phyloP scores from a whole-genome alignment of 2,329 filamentous ascomycete species.

The Diaporthe sp. region DNA sequence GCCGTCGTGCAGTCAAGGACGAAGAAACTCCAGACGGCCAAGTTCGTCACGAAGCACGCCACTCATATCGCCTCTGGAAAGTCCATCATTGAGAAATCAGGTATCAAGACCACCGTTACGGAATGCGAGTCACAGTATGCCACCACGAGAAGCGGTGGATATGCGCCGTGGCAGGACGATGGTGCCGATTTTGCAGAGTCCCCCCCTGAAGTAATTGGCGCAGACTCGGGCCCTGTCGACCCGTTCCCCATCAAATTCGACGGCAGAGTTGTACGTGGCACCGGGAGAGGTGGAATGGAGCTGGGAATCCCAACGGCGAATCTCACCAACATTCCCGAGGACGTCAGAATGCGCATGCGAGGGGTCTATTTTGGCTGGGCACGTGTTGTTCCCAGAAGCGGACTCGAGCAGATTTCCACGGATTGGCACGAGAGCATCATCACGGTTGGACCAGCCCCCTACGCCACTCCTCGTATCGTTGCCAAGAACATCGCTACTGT shows the following conservation, averaged over 20 bases:
- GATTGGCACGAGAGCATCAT: conserved; percentile 71
- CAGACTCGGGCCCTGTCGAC: conserved; percentile 60
- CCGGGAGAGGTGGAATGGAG: conserved; percentile 50
- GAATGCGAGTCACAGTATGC: conserved; percentile 51
- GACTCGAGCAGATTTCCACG: conserved; percentile 45
- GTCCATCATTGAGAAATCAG: conserved; percentile 49
- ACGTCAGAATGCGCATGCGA: conserved; percentile 62
- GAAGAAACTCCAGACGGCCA: conserved; percentile 48
- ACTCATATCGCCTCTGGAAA: conserved; percentile 43
- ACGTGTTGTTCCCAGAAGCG: conserved; percentile 51
- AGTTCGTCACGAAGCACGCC: conserved; percentile 49
- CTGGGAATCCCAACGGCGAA: conserved; percentile 65
- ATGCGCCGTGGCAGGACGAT: conserved; percentile 43
- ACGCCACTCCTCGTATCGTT: conserved; percentile 57
- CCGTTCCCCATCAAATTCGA: conserved; percentile 66
- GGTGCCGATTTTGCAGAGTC: conserved; percentile 42
- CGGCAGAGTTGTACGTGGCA: conserved; percentile 58
- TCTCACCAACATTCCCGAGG: conserved; percentile 61
- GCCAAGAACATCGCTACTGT: conserved; percentile 62
- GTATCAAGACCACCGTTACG: conserved; percentile 45
- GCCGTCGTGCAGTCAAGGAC: conserved; percentile 54
- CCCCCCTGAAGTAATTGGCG: conserved; percentile 51
- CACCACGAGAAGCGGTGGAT: conserved; percentile 45
- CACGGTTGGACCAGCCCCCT: conserved; percentile 62
- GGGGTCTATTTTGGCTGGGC: conserved; percentile 77